Evolutionary conservation across 345 rosid genomes (phyloP), one percentile per base, ranked within the genome.

Genomic region (Leavenworthia alabamica): DNA sequence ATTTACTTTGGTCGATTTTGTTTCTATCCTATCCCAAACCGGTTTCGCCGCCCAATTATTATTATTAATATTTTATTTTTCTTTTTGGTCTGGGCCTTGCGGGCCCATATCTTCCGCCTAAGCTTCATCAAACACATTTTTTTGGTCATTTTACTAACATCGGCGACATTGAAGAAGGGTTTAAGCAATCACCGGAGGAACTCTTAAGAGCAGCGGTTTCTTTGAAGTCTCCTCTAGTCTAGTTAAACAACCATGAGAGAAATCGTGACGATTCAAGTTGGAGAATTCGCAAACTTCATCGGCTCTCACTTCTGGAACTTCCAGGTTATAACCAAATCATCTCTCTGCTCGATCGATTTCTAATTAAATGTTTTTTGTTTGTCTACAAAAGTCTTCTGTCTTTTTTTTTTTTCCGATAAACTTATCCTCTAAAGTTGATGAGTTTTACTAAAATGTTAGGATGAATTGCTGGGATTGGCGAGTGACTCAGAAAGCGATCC

Each of bases 261-360:
- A 78, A 73, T 93, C 11, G 82, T 89, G 50, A 86, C 86, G 17
- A 56, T 89, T 44, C 99, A 93, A 78, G 83, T 83, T 4, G 99
- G 99, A 20, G 84, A 83, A 2, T 87, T 82, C 15, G 91, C 99
- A 2, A 87, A 89, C 75, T 93, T 85, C 70, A 47, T 89, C n/a
- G 99, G 99, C 52, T 93, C 99, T 48, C 97, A 93, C 74, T 89
- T 89, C 74, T 89, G 99, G 99, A 93, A 93, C 76, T 85, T 93
- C 68, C 99, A 93, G 96, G 96, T 89, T 50, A 31, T 26, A 6
- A 11, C 7, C 45, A 14, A 13, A 8, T 0, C 32, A 35, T 32
- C 6, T 52, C 23, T 29, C n/a, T 14, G 19, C 36, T 58, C 8
- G 5, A 28, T 60, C 8, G 28, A 43, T 59, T 26, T 56, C 26